Conservation (phyloP, 2,329 filamentous ascomycete species). For the Stenocarpella maydis region DNA sequence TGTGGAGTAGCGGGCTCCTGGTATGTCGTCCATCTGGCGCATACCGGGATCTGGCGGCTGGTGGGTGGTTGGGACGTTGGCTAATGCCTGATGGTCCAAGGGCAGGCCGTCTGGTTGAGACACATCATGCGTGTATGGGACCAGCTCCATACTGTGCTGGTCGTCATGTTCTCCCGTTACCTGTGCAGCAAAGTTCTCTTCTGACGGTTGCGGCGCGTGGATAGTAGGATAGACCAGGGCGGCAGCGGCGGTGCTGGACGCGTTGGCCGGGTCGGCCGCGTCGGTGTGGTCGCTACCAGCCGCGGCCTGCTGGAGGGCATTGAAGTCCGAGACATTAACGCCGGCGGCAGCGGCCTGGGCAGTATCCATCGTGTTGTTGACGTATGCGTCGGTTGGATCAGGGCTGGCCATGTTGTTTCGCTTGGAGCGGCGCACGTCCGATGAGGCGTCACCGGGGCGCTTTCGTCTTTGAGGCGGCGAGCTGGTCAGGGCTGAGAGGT, state of each 20-base stretch:
- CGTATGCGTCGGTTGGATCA: slow-evolving; percentile 33
- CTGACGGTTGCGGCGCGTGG: slow-evolving; percentile 64
- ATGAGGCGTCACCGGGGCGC: slow-evolving; percentile 32
- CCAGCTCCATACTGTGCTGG: slow-evolving; percentile 46
- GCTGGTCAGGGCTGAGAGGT: slow-evolving; percentile 34
- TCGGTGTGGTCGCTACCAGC: slow-evolving; percentile 53
- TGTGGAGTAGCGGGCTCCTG: slow-evolving; percentile 49
- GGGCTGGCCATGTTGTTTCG: slow-evolving; percentile 31
- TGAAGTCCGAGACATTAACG: slow-evolving; percentile 63
- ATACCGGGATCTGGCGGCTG: slow-evolving; percentile 34
- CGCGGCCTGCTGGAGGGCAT: slow-evolving; percentile 63
- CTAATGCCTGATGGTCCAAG: slow-evolving; percentile 36
- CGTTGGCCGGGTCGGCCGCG: slow-evolving; percentile 58
- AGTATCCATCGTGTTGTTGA: slow-evolving; percentile 29
- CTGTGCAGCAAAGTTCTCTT: slow-evolving; percentile 68
- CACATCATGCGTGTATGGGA: slow-evolving; percentile 46
- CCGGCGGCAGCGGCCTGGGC: slow-evolving; percentile 58
- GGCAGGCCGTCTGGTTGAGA: slow-evolving; percentile 48
- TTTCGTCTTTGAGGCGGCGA: slow-evolving; percentile 35
- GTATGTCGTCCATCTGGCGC: slow-evolving; percentile 37
- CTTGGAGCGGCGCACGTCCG: slow-evolving; percentile 34
- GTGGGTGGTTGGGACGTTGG: slow-evolving; percentile 20
- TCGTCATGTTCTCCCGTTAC: slow-evolving; percentile 48
- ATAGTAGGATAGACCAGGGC: slow-evolving; percentile 68
- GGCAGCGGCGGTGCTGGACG: slow-evolving; percentile 67